Conservation (phyloP, 208 protist species). For the Zelonia costaricensis region DNA sequence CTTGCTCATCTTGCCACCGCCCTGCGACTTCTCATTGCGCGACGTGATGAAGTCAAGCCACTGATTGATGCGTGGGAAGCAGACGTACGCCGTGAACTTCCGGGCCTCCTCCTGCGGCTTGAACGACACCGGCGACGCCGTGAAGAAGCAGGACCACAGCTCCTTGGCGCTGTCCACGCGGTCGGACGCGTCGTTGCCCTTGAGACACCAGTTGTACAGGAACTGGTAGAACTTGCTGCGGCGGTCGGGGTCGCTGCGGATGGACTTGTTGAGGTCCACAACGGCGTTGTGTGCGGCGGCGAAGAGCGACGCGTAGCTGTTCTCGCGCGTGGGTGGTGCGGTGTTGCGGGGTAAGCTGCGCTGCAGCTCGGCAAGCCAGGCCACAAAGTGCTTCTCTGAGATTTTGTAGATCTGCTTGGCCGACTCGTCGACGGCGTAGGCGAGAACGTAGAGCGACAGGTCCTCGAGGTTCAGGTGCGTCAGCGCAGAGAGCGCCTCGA, state of each 20-base stretch:
- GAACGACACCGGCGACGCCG: conserved; percentile 22
- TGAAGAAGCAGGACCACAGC: conserved; percentile 74
- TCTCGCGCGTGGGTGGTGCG: conserved; percentile 4
- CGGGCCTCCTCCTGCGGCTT: conserved; percentile 9
- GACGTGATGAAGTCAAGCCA: conserved; percentile 63
- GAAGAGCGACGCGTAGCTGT: conserved; percentile 36
- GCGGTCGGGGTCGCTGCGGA: conserved; percentile 27
- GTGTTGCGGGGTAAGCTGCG: conserved; percentile 13
- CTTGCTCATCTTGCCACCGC: conserved; percentile 9
- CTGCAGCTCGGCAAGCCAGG: conserved; percentile 26
- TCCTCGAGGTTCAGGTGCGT: conserved; percentile 53
- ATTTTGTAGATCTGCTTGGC: conserved; percentile 38
- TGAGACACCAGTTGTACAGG: conserved; percentile 54
- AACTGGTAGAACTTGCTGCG: conserved; percentile 59
- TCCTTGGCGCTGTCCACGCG: conserved; percentile 50
- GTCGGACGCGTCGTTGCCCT: conserved; percentile 27
- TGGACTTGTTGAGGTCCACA: conserved; percentile 20
- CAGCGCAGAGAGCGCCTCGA: conserved; percentile 45
- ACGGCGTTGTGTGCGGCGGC: conserved; percentile 25
- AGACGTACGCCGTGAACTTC: conserved; percentile 44
- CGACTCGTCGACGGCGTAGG: conserved; percentile 43
- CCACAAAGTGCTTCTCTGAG: conserved; percentile 47
- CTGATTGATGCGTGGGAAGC: conserved; percentile 42
- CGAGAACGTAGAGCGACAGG: conserved; percentile 65
- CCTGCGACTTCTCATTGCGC: conserved; percentile 8